Conservation (phyloP, 371 early-diverging fungal genomes). For the Syncephalastrum monosporum region DNA sequence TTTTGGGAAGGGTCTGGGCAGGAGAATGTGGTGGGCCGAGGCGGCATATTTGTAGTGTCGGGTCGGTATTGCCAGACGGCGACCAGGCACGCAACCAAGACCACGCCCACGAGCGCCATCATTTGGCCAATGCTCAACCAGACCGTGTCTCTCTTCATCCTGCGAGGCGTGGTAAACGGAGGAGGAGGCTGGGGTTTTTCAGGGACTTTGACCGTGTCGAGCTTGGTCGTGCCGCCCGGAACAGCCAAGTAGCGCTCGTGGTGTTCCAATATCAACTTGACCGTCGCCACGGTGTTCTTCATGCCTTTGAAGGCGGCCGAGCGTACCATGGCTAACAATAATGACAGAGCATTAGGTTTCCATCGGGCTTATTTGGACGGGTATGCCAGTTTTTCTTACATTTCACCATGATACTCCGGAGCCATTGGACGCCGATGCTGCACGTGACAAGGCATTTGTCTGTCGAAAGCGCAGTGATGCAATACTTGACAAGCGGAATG, state of each 20-base stretch:
- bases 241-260: background rate
- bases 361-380: background rate
- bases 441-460: conserved; percentile 40
- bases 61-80: too few relatives aligned
- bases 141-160: too few relatives aligned
- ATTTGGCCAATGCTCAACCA: too few relatives aligned
- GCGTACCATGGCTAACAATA: conserved; percentile 29
- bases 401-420: conserved; percentile 55
- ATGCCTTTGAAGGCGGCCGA: conserved; percentile 41
- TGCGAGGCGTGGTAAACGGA: too few relatives aligned
- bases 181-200: too few relatives aligned
- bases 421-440: conserved; percentile 54
- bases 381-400: conserved; percentile 9
- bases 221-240: background rate
- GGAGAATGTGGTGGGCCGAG: background rate
- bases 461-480: conserved; percentile 45
- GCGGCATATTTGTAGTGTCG: too few relatives aligned
- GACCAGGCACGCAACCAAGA: too few relatives aligned
- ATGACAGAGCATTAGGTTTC: background rate
- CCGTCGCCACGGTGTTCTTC: conserved; percentile 26
- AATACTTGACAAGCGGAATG: conserved; percentile 48
- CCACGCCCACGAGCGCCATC: too few relatives aligned
- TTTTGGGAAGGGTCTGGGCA: background rate
- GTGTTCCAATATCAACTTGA: background rate
- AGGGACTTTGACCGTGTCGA: too few relatives aligned